A percentile compares a stretch with the other conserved stretches of the same genome.
Evolutionary conservation across 108 stramenopile species (phyloP).

Genomic region (Discostella stelligeroides): DNA sequence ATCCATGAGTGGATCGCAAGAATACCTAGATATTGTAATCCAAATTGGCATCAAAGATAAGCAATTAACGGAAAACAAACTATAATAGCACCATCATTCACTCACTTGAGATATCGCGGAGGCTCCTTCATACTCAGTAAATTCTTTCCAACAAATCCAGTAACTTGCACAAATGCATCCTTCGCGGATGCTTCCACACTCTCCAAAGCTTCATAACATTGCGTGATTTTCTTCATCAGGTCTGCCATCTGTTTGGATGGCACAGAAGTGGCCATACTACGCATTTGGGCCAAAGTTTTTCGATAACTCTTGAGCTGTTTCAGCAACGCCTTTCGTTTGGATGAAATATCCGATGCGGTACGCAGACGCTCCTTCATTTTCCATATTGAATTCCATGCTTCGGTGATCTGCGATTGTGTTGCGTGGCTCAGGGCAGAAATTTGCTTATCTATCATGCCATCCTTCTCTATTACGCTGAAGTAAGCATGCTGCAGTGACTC

Average conservation of each 20-base stretch:
- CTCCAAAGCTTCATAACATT: constrained; percentile 78
- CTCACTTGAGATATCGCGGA: constrained; percentile 55
- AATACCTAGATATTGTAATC: constrained; percentile 66
- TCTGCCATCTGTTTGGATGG: constrained; percentile 86
- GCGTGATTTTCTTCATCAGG: constrained; percentile 83
- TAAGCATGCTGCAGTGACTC: constrained; percentile 62
- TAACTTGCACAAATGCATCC: constrained; percentile 71
- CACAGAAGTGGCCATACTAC: constrained; percentile 69
- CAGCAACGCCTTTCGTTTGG: constrained; percentile 55
- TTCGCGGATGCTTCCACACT: constrained; percentile 61
- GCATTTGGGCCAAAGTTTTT: constrained; percentile 67
- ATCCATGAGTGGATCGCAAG: constrained; percentile 77
- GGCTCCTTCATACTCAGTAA: constrained; percentile 52
- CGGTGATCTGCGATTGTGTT: constrained; percentile 64
- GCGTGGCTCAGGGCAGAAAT: constrained; percentile 69
- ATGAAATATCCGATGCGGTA: constrained; percentile 72
- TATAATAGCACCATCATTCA: background rate
- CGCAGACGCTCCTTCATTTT: constrained; percentile 74
- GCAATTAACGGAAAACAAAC: background rate
- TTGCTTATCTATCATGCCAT: constrained; percentile 75
- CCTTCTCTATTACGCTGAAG: constrained; percentile 69
- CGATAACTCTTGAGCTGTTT: constrained; percentile 79
- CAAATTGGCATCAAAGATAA: background rate
- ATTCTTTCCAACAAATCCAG: constrained; percentile 57
- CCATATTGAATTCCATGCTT: constrained; percentile 85